phyloP scores from a whole-genome alignment of 23 red algal species.

The Rhodosorus marinus region DNA sequence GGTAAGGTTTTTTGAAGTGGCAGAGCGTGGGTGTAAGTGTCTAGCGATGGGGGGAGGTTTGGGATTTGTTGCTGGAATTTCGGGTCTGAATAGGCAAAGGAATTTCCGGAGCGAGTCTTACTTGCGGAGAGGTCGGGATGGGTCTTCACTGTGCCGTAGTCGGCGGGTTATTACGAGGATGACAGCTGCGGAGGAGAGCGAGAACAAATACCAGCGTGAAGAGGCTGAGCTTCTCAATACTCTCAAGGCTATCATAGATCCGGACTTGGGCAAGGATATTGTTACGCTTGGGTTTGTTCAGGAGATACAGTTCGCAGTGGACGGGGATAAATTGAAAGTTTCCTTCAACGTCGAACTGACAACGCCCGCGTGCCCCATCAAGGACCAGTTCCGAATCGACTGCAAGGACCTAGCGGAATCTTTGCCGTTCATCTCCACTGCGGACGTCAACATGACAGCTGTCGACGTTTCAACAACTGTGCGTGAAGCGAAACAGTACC shows the following conservation, averaged over 20 bases:
- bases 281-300: conserved; percentile 86
- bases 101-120: too few relatives aligned
- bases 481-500: not conserved
- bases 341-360: conserved; percentile 75
- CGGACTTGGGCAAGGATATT: conserved; percentile 84
- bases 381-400: conserved; percentile 56
- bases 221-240: not conserved
- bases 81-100: too few relatives aligned
- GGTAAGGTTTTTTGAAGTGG: too few relatives aligned
- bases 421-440: conserved; percentile 34
- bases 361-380: conserved; percentile 92
- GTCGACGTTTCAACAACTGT: not conserved
- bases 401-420: conserved; percentile 35
- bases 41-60: too few relatives aligned
- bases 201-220: not conserved
- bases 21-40: too few relatives aligned
- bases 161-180: not conserved
- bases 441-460: conserved; percentile 38
- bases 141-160: not conserved
- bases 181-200: not conserved
- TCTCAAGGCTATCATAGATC: conserved; percentile 31
- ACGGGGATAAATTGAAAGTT: conserved; percentile 2
- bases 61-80: too few relatives aligned
- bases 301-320: conserved; percentile 21
- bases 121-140: not conserved